A percentile compares a stretch with the other conserved stretches of the same genome.
These are phyloP conservation scores for Termitomyces sp. DNA, from an alignment of 768 basidiomycete species.

Conservation along the genomic window DNA sequence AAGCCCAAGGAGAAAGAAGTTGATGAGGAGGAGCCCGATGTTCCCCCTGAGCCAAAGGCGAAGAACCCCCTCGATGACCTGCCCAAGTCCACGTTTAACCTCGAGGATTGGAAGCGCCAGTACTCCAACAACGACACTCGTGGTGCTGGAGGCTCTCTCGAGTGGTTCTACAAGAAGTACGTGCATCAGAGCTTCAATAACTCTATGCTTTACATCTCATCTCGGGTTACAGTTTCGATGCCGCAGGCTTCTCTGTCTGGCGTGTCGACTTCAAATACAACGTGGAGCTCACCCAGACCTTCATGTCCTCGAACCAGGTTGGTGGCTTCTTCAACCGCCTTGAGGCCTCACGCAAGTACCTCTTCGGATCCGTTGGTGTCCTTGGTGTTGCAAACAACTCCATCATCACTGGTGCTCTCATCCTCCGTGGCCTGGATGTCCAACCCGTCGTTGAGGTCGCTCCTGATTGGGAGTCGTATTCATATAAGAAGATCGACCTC, in stretches of 20 bases:
- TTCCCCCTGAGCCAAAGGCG: slow-evolving; percentile 77
- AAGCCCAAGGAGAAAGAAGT: slow-evolving; percentile 56
- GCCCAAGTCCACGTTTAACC: slow-evolving; percentile 82
- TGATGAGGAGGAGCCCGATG: slow-evolving; percentile 73
- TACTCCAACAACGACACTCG: slow-evolving; percentile 99
- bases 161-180: slow-evolving; percentile 97
- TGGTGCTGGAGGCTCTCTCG: slow-evolving; percentile 71
- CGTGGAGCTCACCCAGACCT: slow-evolving; percentile 83
- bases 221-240: slow-evolving; percentile 62
- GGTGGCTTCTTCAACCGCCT: slow-evolving; percentile 97
- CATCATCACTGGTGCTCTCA: slow-evolving; percentile 74
- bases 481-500: slow-evolving; percentile 73
- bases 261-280: slow-evolving; percentile 97
- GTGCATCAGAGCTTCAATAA: slow-evolving; percentile 32
- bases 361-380: slow-evolving; percentile 91
- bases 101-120: slow-evolving; percentile 95
- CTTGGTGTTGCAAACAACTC: slow-evolving; percentile 77
- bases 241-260: slow-evolving; percentile 86
- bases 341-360: slow-evolving; percentile 94
- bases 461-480: slow-evolving; percentile 90
- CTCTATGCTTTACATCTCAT: background rate
- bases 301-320: slow-evolving; percentile 94
- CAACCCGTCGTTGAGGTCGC: slow-evolving; percentile 70
- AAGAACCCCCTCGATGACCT: slow-evolving; percentile 95
- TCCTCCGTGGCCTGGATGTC: slow-evolving; percentile 76